phyloP scores from a whole-genome alignment of 768 basidiomycete species.

The Tulasnella sp. region DNA sequence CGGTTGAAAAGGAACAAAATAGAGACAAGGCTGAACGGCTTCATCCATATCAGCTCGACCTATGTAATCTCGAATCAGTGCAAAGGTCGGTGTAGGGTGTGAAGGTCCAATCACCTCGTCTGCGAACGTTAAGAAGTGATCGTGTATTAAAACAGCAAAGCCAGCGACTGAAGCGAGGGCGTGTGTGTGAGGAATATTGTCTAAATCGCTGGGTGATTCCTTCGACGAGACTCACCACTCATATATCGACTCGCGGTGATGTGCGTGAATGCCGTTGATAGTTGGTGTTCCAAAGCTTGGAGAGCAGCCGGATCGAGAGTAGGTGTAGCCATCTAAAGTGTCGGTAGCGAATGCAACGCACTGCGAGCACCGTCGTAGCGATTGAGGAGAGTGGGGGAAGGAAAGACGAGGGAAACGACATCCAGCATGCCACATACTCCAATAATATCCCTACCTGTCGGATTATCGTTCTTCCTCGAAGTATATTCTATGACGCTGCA shows the following conservation, averaged over 20 bases:
- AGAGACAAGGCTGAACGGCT: not conserved
- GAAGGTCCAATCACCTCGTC: not conserved
- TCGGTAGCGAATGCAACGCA: not conserved
- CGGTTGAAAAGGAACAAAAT: constrained; percentile 12
- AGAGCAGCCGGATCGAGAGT: not conserved
- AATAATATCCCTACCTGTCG: too few species aligned
- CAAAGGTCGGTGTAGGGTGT: too few species aligned
- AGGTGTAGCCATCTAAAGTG: not conserved
- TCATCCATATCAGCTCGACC: constrained; percentile 12
- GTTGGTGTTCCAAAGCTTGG: not conserved
- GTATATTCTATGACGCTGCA: too few species aligned
- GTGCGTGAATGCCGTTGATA: not conserved
- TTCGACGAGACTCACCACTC: not conserved
- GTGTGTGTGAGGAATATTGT: not conserved
- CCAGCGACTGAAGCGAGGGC: constrained; percentile 6
- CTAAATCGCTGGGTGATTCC: not conserved
- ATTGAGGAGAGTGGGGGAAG: not conserved
- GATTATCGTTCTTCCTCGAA: too few species aligned
- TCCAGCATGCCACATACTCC: too few species aligned
- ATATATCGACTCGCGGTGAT: constrained; percentile 3
- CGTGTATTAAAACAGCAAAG: constrained; percentile 7
- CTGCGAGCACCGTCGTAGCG: not conserved
- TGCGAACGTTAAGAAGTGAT: constrained; percentile 10
- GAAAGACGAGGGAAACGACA: too few species aligned
- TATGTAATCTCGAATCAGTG: too few species aligned